Evolutionary conservation across 352 stramenopile genomes (phyloP).

Genomic region (Elongisporangium undulatum): DNA sequence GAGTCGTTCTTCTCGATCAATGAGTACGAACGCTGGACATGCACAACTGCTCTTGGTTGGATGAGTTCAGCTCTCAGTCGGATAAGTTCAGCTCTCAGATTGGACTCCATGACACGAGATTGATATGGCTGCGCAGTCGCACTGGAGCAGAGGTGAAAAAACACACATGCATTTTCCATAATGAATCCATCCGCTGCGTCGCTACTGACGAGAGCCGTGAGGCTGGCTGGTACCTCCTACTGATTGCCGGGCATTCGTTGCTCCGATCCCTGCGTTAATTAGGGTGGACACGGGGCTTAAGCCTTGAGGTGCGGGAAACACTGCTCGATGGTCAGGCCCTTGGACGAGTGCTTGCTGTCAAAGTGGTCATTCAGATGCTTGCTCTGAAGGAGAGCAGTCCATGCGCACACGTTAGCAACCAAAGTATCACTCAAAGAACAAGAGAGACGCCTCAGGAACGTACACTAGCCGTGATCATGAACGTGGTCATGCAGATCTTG

Average conservation of each 20-base stretch:
- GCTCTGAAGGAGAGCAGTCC: slow-evolving; percentile 17
- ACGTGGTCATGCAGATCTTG: slow-evolving; percentile 87
- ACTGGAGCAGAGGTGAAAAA: not conserved
- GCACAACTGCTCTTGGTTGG: too few species aligned
- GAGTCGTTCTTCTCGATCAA: too few species aligned
- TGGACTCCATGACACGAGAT: too few species aligned
- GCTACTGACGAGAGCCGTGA: not conserved
- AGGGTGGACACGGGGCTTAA: not conserved
- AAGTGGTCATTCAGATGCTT: slow-evolving; percentile 78
- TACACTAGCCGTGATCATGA: slow-evolving; percentile 83
- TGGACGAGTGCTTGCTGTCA: slow-evolving; percentile 72
- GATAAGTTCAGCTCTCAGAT: too few species aligned
- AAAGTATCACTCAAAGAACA: slow-evolving; percentile 1
- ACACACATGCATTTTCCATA: not conserved
- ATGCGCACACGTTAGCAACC: not conserved
- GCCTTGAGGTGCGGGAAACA: slow-evolving; percentile 50
- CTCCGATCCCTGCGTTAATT: not conserved
- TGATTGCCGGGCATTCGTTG: not conserved
- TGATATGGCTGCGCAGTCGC: too few species aligned
- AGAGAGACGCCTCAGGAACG: slow-evolving; percentile 11
- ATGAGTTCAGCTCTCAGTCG: too few species aligned
- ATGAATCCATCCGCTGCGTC: not conserved
- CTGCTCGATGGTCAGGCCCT: slow-evolving; percentile 74
- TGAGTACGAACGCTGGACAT: too few species aligned
- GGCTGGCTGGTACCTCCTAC: not conserved